phyloP scores from a whole-genome alignment of 495 filamentous ascomycete species.

The Penicillium angulare region DNA sequence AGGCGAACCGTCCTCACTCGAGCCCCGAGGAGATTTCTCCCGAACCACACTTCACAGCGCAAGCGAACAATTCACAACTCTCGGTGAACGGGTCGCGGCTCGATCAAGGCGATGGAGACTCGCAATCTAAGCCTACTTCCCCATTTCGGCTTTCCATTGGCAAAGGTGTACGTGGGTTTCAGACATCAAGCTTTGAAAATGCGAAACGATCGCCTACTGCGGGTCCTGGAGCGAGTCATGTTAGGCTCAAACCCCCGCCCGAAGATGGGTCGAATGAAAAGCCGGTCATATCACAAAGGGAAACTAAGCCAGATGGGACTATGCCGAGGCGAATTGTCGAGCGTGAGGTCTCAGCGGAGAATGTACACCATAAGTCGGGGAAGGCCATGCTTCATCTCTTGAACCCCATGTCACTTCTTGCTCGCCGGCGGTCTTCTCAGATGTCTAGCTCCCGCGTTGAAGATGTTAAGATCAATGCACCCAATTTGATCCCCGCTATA shows the following conservation, averaged over 20 bases:
- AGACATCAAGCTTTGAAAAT: slow-evolving; percentile 16
- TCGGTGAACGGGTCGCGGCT: slow-evolving; percentile 20
- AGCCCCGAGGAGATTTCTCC: slow-evolving; percentile 31
- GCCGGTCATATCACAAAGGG: slow-evolving; percentile 21
- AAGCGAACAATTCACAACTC: slow-evolving; percentile 30
- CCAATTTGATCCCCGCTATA: slow-evolving; percentile 56
- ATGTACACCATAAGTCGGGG: slow-evolving; percentile 39
- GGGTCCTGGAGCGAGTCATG: slow-evolving; percentile 26
- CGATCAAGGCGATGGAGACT: slow-evolving; percentile 31
- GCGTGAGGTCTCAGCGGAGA: slow-evolving; percentile 31
- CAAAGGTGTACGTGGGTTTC: slow-evolving; percentile 25
- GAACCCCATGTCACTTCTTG: slow-evolving; percentile 66
- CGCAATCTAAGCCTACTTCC: slow-evolving; percentile 32
- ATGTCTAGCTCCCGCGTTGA: slow-evolving; percentile 42
- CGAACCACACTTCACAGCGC: slow-evolving; percentile 23
- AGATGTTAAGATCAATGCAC: slow-evolving; percentile 45
- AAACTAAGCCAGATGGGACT: slow-evolving; percentile 25
- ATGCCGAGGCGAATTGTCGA: slow-evolving; percentile 27
- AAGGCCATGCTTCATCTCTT: slow-evolving; percentile 65
- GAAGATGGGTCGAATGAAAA: slow-evolving; percentile 32
- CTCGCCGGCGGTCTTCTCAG: slow-evolving; percentile 56
- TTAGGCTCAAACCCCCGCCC: slow-evolving; percentile 35
- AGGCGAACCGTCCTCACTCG: slow-evolving; percentile 32
- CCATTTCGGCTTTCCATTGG: slow-evolving; percentile 40
- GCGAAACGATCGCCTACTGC: slow-evolving; percentile 33